These are phyloP conservation scores for Scheffersomyces cryptocercus DNA, from an alignment of 1,139 yeast species.

Conservation along the genomic window DNA sequence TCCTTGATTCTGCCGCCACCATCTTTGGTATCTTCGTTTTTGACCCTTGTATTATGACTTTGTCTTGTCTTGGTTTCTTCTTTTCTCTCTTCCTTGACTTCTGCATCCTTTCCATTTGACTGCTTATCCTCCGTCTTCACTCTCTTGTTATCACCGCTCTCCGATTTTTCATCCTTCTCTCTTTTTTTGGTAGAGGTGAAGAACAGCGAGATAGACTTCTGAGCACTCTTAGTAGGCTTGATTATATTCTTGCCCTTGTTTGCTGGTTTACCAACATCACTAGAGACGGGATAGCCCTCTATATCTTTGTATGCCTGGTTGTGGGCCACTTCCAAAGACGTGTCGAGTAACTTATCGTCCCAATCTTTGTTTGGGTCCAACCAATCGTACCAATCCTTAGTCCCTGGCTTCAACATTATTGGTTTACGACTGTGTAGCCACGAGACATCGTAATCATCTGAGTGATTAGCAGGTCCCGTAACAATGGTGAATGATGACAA, in stretches of 20 bases:
- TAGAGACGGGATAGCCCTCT: constrained; percentile 56
- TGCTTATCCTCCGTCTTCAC: constrained; percentile 1
- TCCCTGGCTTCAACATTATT: constrained; percentile 58
- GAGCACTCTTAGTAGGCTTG: constrained; percentile 20
- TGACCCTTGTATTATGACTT: no score
- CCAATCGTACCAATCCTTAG: constrained; percentile 64
- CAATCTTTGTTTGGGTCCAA: constrained; percentile 48
- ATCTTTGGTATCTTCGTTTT: constrained; percentile 1
- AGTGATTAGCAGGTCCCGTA: constrained; percentile 65
- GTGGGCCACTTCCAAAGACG: constrained; percentile 34
- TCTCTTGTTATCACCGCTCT: no score
- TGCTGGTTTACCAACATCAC: constrained; percentile 63
- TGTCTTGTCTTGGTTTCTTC: no score
- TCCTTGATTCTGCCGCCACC: background rate
- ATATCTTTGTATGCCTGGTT: constrained; percentile 45
- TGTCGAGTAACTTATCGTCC: constrained; percentile 35
- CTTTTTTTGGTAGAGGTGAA: constrained; percentile 14
- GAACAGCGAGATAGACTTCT: constrained; percentile 29
- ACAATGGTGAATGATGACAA: constrained; percentile 66
- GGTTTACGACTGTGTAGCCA: constrained; percentile 86
- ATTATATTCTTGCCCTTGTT: constrained; percentile 13
- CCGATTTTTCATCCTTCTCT: constrained; percentile 4
- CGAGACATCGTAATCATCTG: constrained; percentile 44
- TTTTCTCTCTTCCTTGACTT: background rate
- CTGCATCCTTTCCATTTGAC: background rate